Conservation (phyloP, 805 yeast species). For the Kockiozyma suomiensis region DNA sequence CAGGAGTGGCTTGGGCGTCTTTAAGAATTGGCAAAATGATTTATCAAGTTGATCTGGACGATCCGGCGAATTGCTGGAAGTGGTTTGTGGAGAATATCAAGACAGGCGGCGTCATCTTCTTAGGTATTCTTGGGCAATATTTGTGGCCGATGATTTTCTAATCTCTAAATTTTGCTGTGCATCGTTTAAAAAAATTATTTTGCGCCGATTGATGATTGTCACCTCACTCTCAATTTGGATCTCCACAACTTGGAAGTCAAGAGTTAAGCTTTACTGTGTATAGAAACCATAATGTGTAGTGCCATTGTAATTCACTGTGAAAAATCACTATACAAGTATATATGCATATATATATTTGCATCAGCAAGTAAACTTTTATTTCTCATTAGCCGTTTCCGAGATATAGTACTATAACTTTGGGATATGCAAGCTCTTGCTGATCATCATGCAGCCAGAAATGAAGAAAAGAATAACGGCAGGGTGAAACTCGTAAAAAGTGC, state of each 20-base stretch:
- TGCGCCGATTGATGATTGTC: too few relatives aligned
- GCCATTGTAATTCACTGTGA: too few relatives aligned
- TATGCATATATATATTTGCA: background rate
- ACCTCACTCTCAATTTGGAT: too few relatives aligned
- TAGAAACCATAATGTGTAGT: too few relatives aligned
- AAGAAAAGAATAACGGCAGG: slow-evolving; percentile 65
- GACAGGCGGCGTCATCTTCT: slow-evolving; percentile 51
- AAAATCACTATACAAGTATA: too few relatives aligned
- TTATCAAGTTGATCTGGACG: slow-evolving; percentile 70
- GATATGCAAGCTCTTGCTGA: slow-evolving; percentile 84
- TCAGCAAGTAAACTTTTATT: background rate
- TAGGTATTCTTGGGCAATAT: slow-evolving; percentile 46
- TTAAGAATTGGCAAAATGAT: slow-evolving; percentile 71
- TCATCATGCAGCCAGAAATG: slow-evolving; percentile 86
- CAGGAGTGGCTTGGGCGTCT: slow-evolving; percentile 66
- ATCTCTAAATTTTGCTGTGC: background rate
- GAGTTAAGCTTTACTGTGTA: too few relatives aligned
- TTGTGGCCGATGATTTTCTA: slow-evolving; percentile 4
- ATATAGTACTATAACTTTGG: slow-evolving; percentile 66
- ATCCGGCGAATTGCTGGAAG: slow-evolving; percentile 80
- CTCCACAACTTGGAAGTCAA: too few relatives aligned
- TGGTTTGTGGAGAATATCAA: slow-evolving; percentile 74
- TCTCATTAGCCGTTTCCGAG: background rate
- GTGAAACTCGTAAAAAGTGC: slow-evolving; percentile 71
- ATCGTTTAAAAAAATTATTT: background rate